Evolutionary conservation across 2,329 filamentous ascomycete genomes (phyloP).

Genomic region (Dactylellina leptospora): DNA sequence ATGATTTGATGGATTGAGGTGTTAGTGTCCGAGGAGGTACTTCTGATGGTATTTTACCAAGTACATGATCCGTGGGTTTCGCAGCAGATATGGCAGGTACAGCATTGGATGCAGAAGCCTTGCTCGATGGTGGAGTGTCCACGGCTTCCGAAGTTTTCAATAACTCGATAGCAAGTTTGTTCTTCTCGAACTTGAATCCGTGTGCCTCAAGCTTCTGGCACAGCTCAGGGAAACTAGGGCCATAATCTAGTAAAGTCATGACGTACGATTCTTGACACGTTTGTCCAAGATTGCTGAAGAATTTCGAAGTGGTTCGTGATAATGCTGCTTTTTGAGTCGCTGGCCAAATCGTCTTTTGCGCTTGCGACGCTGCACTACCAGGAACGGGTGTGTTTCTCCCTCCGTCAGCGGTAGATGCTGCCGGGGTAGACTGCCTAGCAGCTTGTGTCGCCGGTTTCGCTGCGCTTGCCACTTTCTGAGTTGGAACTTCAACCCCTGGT

Average conservation of each 20-base stretch:
- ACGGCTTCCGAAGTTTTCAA: conserved; percentile 20
- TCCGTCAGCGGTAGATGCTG: neutral
- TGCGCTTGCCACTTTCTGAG: neutral
- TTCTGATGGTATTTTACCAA: neutral
- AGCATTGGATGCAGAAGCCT: neutral
- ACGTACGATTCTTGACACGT: conserved; percentile 19
- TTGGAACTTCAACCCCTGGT: conserved; percentile 54
- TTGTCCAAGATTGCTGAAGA: conserved; percentile 9
- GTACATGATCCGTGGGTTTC: neutral
- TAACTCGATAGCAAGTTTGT: conserved; percentile 29
- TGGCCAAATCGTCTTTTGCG: conserved; percentile 39
- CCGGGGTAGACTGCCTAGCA: neutral
- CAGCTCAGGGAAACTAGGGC: conserved; percentile 32
- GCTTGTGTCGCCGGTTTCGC: conserved; percentile 6
- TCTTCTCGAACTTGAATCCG: conserved; percentile 42
- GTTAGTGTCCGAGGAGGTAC: neutral
- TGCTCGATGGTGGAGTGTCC: neutral
- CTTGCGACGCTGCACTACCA: conserved; percentile 24
- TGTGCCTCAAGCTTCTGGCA: conserved; percentile 30
- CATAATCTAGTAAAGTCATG: conserved; percentile 26
- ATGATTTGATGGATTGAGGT: conserved; percentile 44
- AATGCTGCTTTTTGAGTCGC: conserved; percentile 24
- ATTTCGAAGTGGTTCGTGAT: conserved; percentile 23
- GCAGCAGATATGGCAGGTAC: conserved; percentile 36
- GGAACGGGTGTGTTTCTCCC: neutral